Evolutionary conservation across 306 rosid species (phyloP).

Genomic region (Citrullus colocynthis): DNA sequence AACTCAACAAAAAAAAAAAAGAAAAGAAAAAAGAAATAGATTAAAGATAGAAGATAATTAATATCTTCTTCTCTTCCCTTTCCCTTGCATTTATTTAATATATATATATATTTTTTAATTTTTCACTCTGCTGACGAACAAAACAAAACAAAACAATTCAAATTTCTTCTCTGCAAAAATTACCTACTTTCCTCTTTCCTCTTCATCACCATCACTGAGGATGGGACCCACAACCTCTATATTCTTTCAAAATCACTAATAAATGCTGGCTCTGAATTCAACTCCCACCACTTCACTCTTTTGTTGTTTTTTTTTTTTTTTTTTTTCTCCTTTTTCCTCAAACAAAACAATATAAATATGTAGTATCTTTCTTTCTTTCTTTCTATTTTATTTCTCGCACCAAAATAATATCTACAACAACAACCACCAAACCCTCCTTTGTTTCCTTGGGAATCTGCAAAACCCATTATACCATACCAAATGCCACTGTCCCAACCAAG

Average conservation of each 20-base stretch:
- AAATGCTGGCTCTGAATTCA: constrained; percentile 44
- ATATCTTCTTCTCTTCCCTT: neutral
- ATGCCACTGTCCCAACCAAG: constrained; percentile 17
- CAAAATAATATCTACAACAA: constrained; percentile 16
- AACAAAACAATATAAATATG: neutral
- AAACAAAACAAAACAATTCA: neutral
- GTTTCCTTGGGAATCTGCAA: constrained; percentile 67
- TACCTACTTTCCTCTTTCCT: neutral
- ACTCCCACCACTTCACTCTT: constrained; percentile 30
- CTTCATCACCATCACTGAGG: neutral
- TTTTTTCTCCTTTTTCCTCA: neutral
- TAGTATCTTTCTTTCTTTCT: neutral
- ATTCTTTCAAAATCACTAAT: constrained; percentile 28
- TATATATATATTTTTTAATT: neutral
- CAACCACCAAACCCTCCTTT: constrained; percentile 16
- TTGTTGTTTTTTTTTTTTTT: neutral
- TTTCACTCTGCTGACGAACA: neutral
- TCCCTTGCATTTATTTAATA: neutral
- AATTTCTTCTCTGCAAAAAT: neutral
- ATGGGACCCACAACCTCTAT: constrained; percentile 36
- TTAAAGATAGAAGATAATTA: neutral
- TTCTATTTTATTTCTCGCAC: constrained; percentile 4
- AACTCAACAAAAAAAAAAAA: neutral
- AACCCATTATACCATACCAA: constrained; percentile 27
- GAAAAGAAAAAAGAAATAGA: neutral